Evolutionary conservation across 495 filamentous ascomycete genomes (phyloP).

Genomic region (Xylaria scruposa): DNA sequence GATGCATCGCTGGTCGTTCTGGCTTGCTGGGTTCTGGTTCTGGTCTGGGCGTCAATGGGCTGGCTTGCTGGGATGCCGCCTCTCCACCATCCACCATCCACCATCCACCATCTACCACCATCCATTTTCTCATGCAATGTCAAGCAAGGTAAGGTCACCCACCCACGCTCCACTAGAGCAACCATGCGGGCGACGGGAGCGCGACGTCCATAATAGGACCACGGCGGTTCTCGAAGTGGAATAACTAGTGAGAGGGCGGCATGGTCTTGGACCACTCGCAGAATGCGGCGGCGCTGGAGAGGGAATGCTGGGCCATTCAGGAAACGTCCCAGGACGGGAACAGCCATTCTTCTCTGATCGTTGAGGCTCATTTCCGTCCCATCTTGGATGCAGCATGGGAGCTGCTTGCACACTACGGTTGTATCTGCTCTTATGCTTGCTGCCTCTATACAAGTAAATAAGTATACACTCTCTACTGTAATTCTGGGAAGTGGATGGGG

Average conservation of each 20-base stretch:
- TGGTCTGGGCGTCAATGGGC: constrained; percentile 11
- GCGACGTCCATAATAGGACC: constrained; percentile 17
- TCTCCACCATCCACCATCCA: constrained; percentile 9
- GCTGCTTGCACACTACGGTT: neutral
- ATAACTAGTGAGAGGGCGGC: neutral
- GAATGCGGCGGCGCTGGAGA: constrained; percentile 24
- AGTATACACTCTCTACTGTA: neutral
- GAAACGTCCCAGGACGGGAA: constrained; percentile 2
- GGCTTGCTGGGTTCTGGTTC: neutral
- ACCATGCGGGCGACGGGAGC: neutral
- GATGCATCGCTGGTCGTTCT: constrained; percentile 7
- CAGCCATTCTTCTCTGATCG: neutral
- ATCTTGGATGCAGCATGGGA: constrained; percentile 8
- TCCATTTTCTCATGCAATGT: constrained; percentile 26
- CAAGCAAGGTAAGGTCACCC: neutral
- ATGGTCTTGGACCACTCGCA: constrained; percentile 13
- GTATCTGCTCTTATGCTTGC: constrained; percentile 2
- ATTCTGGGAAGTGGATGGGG: neutral
- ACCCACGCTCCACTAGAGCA: constrained; percentile 4
- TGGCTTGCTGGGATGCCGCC: neutral
- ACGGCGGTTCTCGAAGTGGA: constrained; percentile 13
- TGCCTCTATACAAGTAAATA: too few relatives aligned
- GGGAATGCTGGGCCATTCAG: constrained; percentile 17
- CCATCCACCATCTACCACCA: too few relatives aligned
- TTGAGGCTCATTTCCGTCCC: constrained; percentile 22